Conservation (phyloP, 352 stramenopile species). For the Globisporangium nagaii region DNA sequence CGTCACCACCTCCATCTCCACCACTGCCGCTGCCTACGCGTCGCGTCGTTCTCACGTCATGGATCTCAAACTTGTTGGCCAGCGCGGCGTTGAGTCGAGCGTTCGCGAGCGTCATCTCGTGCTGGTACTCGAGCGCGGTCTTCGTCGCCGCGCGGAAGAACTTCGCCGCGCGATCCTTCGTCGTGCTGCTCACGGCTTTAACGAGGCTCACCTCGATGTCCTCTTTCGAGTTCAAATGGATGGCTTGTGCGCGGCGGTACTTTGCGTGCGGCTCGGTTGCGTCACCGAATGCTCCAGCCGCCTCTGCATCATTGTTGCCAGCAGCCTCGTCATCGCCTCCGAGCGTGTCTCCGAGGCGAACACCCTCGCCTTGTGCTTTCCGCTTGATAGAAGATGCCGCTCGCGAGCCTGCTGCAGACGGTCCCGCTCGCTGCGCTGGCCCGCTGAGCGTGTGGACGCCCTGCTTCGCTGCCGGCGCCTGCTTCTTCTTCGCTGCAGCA, state of each 20-base stretch:
- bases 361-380: constrained; percentile 33
- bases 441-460: constrained; percentile 54
- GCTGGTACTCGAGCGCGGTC: constrained; percentile 75
- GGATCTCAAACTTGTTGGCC: constrained; percentile 49
- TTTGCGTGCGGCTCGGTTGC: constrained; percentile 21
- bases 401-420: constrained; percentile 3
- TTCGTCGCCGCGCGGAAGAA: constrained; percentile 79
- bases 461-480: constrained; percentile 6
- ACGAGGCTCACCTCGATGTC: constrained; percentile 62
- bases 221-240: constrained; percentile 75
- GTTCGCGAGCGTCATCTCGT: constrained; percentile 68
- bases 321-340: constrained; percentile 12
- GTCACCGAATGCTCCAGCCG: neutral
- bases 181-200: constrained; percentile 53
- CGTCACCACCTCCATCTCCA: neutral
- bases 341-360: constrained; percentile 51
- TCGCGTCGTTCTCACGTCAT: constrained; percentile 22
- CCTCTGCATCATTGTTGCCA: constrained; percentile 1
- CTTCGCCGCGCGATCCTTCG: constrained; percentile 52
- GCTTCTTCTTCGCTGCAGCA: constrained; percentile 1
- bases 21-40: constrained; percentile 10
- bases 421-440: neutral
- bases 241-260: constrained; percentile 39
- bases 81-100: constrained; percentile 70
- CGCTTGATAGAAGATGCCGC: constrained; percentile 25